A percentile compares a stretch with the other conserved stretches of the same genome.
These are phyloP conservation scores for Paramecium tetraurelia DNA, from an alignment of 73 alveolate species.

Conservation along the genomic window DNA sequence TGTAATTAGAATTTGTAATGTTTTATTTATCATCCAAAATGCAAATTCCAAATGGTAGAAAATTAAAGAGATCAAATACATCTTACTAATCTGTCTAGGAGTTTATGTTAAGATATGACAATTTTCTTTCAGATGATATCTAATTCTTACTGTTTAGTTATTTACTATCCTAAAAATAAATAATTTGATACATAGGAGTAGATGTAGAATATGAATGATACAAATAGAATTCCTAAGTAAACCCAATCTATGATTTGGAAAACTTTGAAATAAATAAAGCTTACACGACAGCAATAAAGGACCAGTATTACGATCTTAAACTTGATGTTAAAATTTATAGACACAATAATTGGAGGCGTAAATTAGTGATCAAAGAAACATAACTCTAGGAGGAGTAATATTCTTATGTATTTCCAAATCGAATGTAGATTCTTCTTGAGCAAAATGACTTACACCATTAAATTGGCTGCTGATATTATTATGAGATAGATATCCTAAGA, in stretches of 20 bases:
- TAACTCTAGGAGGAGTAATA: background rate
- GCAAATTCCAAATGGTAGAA: background rate
- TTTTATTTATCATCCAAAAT: background rate
- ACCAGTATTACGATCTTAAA: background rate
- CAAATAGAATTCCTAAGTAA: background rate
- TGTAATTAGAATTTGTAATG: background rate
- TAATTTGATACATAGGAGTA: background rate
- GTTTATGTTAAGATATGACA: background rate
- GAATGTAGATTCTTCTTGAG: background rate
- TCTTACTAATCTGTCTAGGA: background rate
- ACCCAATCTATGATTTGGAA: background rate
- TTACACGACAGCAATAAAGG: background rate
- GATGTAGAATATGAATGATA: background rate
- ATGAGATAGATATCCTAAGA: background rate
- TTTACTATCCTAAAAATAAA: background rate
- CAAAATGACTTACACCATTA: background rate
- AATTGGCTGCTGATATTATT: background rate
- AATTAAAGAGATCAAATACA: background rate
- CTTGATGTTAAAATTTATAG: background rate
- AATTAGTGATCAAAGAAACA: background rate
- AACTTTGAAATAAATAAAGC: background rate
- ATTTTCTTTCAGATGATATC: background rate
- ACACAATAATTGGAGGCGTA: background rate
- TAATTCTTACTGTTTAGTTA: background rate
- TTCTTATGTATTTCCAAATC: background rate